Evolutionary conservation across 106 monocot species (phyloP), one percentile per base, ranked within the genome.

Genomic region (Amphibolis antarctica): DNA sequence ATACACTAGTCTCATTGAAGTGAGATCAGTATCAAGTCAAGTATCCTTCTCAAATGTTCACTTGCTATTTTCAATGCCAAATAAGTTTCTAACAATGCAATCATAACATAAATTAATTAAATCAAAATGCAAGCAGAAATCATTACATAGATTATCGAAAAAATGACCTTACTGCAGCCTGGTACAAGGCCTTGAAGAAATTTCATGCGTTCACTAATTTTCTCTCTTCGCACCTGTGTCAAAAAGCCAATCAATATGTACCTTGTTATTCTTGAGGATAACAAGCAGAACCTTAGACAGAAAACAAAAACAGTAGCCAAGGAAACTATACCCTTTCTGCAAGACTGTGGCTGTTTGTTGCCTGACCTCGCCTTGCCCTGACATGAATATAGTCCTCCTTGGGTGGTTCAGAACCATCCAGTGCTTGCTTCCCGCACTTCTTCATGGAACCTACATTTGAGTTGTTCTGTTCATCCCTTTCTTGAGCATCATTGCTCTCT

Each of bases 241-340:
- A 63, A 46, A 13, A n/a, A 45, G 44, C 9, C 10, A 57, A 63
- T 43, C 53, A 42, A 51, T 9, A 55, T 56, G 44, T 22, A 19
- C 1, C 36, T 4, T 36, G 36, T 9, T 60, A 24, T 44, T 47
- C 49, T 58, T 26, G 1, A 47, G 0, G n/a, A 60, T 29, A 60
- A 31, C 10, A 17, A 57, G 48, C 47, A 55, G 21, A 14, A 43
- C 12, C 51, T 42, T 12, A 56, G 3, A 12, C 1, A 18, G 15
- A 53, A 55, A n/a, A n/a, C n/a, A n/a, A n/a, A n/a, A n/a, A n/a
- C n/a, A n/a, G n/a, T n/a, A n/a, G n/a, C n/a, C n/a, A n/a, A n/a
- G n/a, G n/a, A n/a, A n/a, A n/a, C n/a, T 42, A 53, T 67, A 74
- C 74, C 66, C 74, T 74, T 67, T 74, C 74, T 43, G 74, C 66